These are phyloP conservation scores for Limnomonas spitsbergensis DNA, from an alignment of 139 green algal species.

Conservation along the genomic window DNA sequence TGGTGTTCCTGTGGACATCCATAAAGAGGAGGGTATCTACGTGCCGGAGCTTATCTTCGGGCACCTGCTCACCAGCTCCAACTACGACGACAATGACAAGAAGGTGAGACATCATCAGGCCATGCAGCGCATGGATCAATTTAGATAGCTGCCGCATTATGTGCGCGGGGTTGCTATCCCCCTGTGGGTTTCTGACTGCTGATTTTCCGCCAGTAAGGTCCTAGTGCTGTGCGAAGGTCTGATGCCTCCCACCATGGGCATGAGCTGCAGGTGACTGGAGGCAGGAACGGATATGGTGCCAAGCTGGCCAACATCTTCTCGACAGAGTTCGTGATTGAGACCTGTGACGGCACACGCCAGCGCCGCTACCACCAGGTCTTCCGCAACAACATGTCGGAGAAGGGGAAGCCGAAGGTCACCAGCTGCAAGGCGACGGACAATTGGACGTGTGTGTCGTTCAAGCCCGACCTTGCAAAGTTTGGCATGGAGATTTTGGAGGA, in stretches of 20 bases:
- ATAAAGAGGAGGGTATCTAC: conserved; percentile 93
- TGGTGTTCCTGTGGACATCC: conserved; percentile 92
- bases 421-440: conserved; percentile 89
- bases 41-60: conserved; percentile 99
- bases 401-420: conserved; percentile 60
- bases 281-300: conserved; percentile 96
- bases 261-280: conserved; percentile 86
- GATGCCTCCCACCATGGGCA: background rate
- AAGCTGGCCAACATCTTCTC: conserved; percentile 99
- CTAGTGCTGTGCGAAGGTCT: too few relatives aligned
- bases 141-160: too few relatives aligned
- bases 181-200: too few relatives aligned
- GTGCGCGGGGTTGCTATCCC: background rate
- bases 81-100: conserved; percentile 98
- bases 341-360: conserved; percentile 80
- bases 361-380: conserved; percentile 88
- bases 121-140: background rate
- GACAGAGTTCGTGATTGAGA: conserved; percentile 94
- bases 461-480: conserved; percentile 94
- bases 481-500: conserved; percentile 82
- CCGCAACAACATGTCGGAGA: conserved; percentile 73
- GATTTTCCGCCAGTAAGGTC: too few relatives aligned
- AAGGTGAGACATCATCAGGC: conserved; percentile 65
- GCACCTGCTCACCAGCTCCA: conserved; percentile 95
- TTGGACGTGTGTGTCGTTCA: conserved; percentile 96